A percentile compares a stretch with the other conserved stretches of the same genome.
Evolutionary conservation across 768 basidiomycete genomes (phyloP).

Genomic region (Amanita muscaria): DNA sequence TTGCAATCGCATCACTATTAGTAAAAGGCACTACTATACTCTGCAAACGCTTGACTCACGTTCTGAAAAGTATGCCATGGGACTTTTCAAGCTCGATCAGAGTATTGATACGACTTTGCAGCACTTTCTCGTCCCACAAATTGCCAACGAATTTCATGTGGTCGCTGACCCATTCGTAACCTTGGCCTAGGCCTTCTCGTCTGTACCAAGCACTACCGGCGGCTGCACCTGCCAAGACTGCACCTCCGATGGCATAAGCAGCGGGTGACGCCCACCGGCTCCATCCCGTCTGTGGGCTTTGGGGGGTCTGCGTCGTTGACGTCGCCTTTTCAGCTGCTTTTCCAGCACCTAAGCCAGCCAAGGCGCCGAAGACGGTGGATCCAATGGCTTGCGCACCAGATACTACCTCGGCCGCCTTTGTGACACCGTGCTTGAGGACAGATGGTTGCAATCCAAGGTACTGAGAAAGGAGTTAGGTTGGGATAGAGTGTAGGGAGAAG

Average conservation of each 20-base stretch:
- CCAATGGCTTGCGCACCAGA: slow-evolving; percentile 56
- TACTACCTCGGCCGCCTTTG: slow-evolving; percentile 65
- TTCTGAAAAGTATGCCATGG: slow-evolving; percentile 61
- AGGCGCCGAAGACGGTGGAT: slow-evolving; percentile 49
- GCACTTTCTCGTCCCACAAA: slow-evolving; percentile 68
- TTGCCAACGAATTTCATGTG: slow-evolving; percentile 86
- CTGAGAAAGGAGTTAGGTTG: slow-evolving; percentile 27
- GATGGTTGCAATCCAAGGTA: slow-evolving; percentile 82
- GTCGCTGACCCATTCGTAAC: slow-evolving; percentile 71
- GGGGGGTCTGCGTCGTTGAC: slow-evolving; percentile 15
- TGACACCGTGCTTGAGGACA: slow-evolving; percentile 78
- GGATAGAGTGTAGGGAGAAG: background rate
- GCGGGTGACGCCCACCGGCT: slow-evolving; percentile 54
- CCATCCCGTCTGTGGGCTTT: slow-evolving; percentile 33
- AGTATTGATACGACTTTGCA: slow-evolving; percentile 52
- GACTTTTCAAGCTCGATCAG: slow-evolving; percentile 53
- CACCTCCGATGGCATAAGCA: slow-evolving; percentile 64
- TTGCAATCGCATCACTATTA: background rate
- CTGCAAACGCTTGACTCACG: slow-evolving; percentile 52
- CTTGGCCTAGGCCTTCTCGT: slow-evolving; percentile 61
- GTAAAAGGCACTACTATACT: background rate
- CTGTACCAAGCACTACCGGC: slow-evolving; percentile 80
- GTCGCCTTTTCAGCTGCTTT: slow-evolving; percentile 25
- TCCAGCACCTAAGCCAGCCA: slow-evolving; percentile 40
- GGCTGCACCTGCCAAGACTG: slow-evolving; percentile 72